These are phyloP conservation scores for Gloeostereum incarnatum DNA, from an alignment of 768 basidiomycete genomes.

Conservation along the genomic window DNA sequence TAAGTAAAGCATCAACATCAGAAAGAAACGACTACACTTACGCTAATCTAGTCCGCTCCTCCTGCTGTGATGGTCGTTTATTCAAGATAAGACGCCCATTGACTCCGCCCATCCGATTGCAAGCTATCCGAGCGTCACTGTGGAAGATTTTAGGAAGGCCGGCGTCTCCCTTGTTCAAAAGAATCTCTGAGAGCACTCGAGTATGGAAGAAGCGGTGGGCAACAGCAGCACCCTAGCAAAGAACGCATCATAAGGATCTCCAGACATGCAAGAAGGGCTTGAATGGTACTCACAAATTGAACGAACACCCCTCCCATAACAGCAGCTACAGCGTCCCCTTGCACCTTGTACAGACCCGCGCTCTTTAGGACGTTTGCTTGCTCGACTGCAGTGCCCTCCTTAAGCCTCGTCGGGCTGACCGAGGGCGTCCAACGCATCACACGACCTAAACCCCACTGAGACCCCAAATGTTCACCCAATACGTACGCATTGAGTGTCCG, in stretches of 20 bases:
- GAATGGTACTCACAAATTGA: conserved; percentile 54
- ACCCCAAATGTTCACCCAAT: conserved; percentile 67
- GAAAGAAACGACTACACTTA: no score
- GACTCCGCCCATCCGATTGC: conserved; percentile 41
- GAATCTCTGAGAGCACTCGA: conserved; percentile 33
- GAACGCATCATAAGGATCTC: conserved; percentile 6
- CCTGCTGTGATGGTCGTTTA: no score
- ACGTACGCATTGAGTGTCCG: conserved; percentile 60
- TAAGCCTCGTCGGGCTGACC: conserved; percentile 26
- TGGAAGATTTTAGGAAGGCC: conserved; percentile 42
- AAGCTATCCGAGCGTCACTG: conserved; percentile 30
- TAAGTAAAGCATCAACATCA: no score
- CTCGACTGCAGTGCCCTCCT: conserved; percentile 11
- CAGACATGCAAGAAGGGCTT: not conserved
- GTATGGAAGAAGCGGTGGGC: conserved; percentile 44
- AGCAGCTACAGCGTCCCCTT: conserved; percentile 70
- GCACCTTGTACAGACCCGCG: conserved; percentile 69
- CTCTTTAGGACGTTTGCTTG: conserved; percentile 31
- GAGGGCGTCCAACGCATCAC: conserved; percentile 72
- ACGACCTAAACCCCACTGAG: conserved; percentile 65
- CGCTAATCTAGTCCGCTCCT: no score
- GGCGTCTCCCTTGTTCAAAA: conserved; percentile 17
- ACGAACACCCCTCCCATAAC: conserved; percentile 70
- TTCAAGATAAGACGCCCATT: conserved; percentile 25
- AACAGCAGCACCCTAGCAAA: conserved; percentile 32